Base-by-base conservation (phyloP, 1,284 basidiomycete genomes). In the Phellinidium pouzarii region DNA sequence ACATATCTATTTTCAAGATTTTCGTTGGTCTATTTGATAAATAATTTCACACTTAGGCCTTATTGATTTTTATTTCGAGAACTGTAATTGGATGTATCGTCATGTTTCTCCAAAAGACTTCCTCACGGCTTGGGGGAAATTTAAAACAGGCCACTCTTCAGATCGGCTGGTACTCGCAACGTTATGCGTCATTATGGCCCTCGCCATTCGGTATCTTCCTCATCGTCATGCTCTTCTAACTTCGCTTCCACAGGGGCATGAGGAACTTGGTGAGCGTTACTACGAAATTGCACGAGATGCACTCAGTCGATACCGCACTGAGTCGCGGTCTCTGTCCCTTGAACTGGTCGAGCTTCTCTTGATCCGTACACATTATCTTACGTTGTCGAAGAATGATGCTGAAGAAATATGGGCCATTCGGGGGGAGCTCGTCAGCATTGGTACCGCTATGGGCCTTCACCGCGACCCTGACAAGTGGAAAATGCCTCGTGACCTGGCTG, bases 21-120 rank as follows among this genome's bases (percentile, higher is more conserved):
- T 27, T 27, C 26, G 7, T 17, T 1, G 3, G 38, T 14, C 7
- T 26, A 8, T 29, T 34, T 43, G 14, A 23, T 7, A 14, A 42
- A 47, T 41, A 22, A 22, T 14, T 40, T 38, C 37, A 14, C 14
- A 38, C 37, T 9, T 36, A 51, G 52, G 52, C 27, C 78, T 91
- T 47, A 74, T 91, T 61, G 68, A 69, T 47, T 84, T 81, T 67
- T 90, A 90, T 66, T 90, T 89, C 60, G 83, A 87, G 60, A 86
- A 86, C 62, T 88, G 86, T 74, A 88, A 86, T 65, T 90, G 87
- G 87, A 79, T 88, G 50, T 87, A 88, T 65, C 78, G 84, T 34
- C 82, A 87, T 64, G 77, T 90, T 53, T 82, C 87, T 65, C 75
- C 82, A 52, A 54, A 67, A 2, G 68, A 79, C 5, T 85, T 90